These are phyloP conservation scores for Deinandra increscens DNA, from an alignment of 129 eudicot genomes.

Conservation along the genomic window DNA sequence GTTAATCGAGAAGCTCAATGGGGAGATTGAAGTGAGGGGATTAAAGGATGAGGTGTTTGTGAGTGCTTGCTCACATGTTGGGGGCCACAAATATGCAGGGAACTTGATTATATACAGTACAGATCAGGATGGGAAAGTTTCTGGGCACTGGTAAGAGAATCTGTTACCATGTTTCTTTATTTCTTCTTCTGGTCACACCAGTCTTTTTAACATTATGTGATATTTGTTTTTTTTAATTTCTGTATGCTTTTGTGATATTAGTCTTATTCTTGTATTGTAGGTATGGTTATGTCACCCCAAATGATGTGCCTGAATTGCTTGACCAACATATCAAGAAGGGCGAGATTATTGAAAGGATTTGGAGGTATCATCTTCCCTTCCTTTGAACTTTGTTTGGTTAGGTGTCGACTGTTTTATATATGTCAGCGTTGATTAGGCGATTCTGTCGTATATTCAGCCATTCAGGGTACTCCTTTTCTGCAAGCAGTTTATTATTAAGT, in stretches of 20 bases:
- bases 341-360: slow-evolving; percentile 74
- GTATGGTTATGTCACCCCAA: slow-evolving; percentile 96
- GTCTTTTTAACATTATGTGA: background rate
- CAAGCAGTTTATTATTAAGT: background rate
- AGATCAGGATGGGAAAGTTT: slow-evolving; percentile 50
- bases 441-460: background rate
- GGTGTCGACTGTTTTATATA: background rate
- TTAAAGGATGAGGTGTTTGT: slow-evolving; percentile 67
- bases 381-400: background rate
- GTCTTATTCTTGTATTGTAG: slow-evolving; percentile 37
- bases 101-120: slow-evolving; percentile 80
- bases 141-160: slow-evolving; percentile 73
- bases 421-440: background rate
- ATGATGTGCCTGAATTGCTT: slow-evolving; percentile 79
- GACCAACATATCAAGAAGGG: slow-evolving; percentile 87
- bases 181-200: background rate
- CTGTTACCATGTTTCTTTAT: background rate
- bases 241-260: background rate
- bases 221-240: slow-evolving; percentile 11
- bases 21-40: slow-evolving; percentile 60
- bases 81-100: slow-evolving; percentile 99
- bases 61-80: slow-evolving; percentile 92
- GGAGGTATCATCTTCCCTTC: slow-evolving; percentile 60
- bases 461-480: background rate
- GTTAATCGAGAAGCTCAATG: slow-evolving; percentile 71